Evolutionary conservation across 176 grass and related monocot species (phyloP), one percentile per base, ranked within the genome.

Genomic region (Carex myosuroides): DNA sequence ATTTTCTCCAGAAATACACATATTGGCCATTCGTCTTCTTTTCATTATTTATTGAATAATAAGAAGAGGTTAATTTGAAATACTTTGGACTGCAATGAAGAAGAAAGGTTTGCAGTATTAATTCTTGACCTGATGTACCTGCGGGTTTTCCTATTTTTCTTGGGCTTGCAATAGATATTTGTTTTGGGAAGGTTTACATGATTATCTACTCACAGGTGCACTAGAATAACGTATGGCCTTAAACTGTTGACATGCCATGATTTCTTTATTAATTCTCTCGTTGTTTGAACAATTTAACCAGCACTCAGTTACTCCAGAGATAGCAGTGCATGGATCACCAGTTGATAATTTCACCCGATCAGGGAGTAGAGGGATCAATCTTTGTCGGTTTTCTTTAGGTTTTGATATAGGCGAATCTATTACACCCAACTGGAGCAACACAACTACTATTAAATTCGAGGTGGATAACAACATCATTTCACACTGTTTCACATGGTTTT

Each of bases 371-470:
- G 91, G 89, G 71, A 85, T 98, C 89, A 98, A 98, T 83, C 88
- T 98, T 66, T 90, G 88, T 55, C 88, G 91, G 32, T 74, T 95
- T 29, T 98, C 91, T 7, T 84, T 91, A 88, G 96, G 96, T 77
- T 81, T 95, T 62, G 96, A 98, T 83, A 63, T 92, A 70, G 93
- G 90, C 86, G 96, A 98, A 90, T 89, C 96, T 66, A 64, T 91
- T 78, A 95, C 93, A 86, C 93, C 96, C 65, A 94, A 95, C 53
- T 98, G 93, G 96, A 93, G 86, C 74, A 93, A 90, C 50, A 92
- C 89, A 68, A 95, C 96, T 42, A 95, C 90, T 70, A 83, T 95
- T 87, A 98, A 95, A 81, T 90, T 98, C 83, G 91, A 98, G 91
- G 96, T 93, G 65, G 54, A 69, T 52, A 59, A 86, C 39, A 58